Percentiles rank a stretch among this genome's conserved stretches.
Conservation (phyloP, 495 filamentous ascomycete species). For the Aspergillus cavernicola region DNA sequence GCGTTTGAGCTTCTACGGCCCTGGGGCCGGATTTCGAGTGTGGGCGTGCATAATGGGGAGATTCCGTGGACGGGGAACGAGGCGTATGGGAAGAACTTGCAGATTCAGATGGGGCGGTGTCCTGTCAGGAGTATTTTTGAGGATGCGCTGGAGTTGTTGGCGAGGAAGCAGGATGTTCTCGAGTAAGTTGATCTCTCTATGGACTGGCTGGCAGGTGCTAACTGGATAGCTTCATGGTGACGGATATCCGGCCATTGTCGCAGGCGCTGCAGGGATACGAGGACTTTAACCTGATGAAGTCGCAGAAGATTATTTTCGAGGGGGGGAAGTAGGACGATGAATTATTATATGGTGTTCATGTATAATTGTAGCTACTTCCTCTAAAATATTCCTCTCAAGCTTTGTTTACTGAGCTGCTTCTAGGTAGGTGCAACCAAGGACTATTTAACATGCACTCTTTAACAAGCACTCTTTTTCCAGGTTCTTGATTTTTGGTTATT, state of each 20-base stretch:
- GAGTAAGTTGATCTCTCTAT: conserved; percentile 20
- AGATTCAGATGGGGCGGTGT: conserved; percentile 86
- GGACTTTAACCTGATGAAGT: conserved; percentile 35
- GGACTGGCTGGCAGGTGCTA: conserved; percentile 9
- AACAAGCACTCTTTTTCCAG: no score
- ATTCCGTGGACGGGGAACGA: conserved; percentile 85
- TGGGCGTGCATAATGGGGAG: conserved; percentile 85
- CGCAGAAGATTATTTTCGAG: conserved; percentile 38
- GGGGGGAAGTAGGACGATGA: conserved; percentile 32
- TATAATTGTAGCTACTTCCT: no score
- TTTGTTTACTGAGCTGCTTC: no score
- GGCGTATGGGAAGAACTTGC: conserved; percentile 86
- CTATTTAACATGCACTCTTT: no score
- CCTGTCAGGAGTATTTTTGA: conserved; percentile 56
- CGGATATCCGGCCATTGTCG: conserved; percentile 35
- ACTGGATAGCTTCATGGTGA: conserved; percentile 33
- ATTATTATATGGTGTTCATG: no score
- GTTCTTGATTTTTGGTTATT: no score
- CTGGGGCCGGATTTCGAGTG: conserved; percentile 76
- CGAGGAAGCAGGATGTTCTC: conserved; percentile 27
- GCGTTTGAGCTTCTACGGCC: conserved; percentile 83
- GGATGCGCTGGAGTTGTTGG: conserved; percentile 11
- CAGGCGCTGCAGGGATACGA: conserved; percentile 33
- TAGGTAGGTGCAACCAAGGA: no score
- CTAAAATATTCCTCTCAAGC: no score